A percentile compares a stretch with the other conserved stretches of the same genome.
phyloP scores from a whole-genome alignment of 345 rosid genomes.

The Anacardium occidentale region DNA sequence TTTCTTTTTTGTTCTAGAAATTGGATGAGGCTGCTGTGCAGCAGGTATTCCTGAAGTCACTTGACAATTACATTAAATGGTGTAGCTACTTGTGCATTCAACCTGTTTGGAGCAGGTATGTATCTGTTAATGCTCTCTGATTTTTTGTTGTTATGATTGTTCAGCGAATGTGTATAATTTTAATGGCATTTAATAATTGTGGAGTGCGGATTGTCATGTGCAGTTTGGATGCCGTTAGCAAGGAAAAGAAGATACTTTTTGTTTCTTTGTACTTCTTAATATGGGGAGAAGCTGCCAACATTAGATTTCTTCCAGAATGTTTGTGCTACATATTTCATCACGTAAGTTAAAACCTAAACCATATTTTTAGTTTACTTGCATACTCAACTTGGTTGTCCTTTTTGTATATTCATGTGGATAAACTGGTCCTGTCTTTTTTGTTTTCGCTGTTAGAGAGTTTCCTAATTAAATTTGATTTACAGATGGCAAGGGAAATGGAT shows the following conservation, averaged over 20 bases:
- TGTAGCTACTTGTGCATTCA: conserved; percentile 79
- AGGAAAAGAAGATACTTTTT: conserved; percentile 78
- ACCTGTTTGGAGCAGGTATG: conserved; percentile 89
- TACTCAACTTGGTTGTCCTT: not conserved
- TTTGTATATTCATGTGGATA: not conserved
- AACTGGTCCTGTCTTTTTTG: not conserved
- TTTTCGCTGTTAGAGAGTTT: not conserved
- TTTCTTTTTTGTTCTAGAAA: conserved; percentile 47
- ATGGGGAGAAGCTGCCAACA: conserved; percentile 95
- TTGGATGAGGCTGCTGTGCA: conserved; percentile 78
- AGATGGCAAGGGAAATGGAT: conserved; percentile 99
- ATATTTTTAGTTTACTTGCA: not conserved
- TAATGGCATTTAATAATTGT: conserved; percentile 5
- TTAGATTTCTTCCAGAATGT: conserved; percentile 91
- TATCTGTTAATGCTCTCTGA: conserved; percentile 4
- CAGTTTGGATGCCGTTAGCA: conserved; percentile 79
- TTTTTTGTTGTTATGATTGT: conserved; percentile 7
- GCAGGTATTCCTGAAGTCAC: conserved; percentile 69
- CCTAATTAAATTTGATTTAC: conserved; percentile 18
- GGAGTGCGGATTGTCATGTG: conserved; percentile 14
- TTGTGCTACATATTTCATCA: conserved; percentile 96
- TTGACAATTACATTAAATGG: conserved; percentile 90
- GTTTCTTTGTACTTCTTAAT: conserved; percentile 79
- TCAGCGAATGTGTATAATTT: conserved; percentile 5
- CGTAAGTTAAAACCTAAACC: conserved; percentile 43